Evolutionary conservation across 345 rosid species (phyloP).

Genomic region (Populus davidiana): DNA sequence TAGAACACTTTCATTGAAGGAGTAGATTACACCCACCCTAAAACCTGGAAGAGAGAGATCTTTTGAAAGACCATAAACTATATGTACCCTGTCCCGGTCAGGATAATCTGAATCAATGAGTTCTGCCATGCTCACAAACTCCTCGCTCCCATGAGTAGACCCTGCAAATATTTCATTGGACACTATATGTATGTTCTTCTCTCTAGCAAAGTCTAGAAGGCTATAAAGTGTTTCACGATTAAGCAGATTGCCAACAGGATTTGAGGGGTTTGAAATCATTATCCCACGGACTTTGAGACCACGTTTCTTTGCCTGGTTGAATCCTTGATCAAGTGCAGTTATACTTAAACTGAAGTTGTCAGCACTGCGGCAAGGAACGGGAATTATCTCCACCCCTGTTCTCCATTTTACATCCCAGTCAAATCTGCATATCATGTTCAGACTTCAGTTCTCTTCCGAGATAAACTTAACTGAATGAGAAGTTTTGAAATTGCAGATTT

Average conservation of each 20-base stretch:
- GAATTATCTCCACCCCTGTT: slow-evolving; percentile 83
- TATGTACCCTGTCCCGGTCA: slow-evolving; percentile 70
- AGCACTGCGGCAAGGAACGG: slow-evolving; percentile 81
- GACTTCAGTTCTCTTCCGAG: slow-evolving; percentile 15
- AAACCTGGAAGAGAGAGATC: slow-evolving; percentile 76
- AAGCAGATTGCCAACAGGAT: slow-evolving; percentile 63
- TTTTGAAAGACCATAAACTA: slow-evolving; percentile 63
- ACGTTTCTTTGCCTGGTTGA: slow-evolving; percentile 82
- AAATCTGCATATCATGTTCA: slow-evolving; percentile 46
- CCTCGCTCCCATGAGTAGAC: slow-evolving; percentile 51
- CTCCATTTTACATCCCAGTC: slow-evolving; percentile 85
- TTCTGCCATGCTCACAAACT: slow-evolving; percentile 78
- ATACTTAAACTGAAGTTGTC: slow-evolving; percentile 67
- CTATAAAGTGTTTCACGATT: slow-evolving; percentile 57
- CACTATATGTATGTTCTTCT: slow-evolving; percentile 79
- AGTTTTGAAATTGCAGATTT: neutral
- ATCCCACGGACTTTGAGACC: slow-evolving; percentile 77
- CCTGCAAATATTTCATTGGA: slow-evolving; percentile 73
- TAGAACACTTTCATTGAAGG: slow-evolving; percentile 54
- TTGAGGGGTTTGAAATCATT: slow-evolving; percentile 73
- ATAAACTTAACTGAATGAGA: slow-evolving; percentile 2
- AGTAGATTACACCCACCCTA: slow-evolving; percentile 58
- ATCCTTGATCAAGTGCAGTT: slow-evolving; percentile 75
- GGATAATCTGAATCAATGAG: slow-evolving; percentile 55
- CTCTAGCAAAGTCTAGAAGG: slow-evolving; percentile 79